Evolutionary conservation across 2,329 filamentous ascomycete species (phyloP).

Genomic region (Fusarium citri): DNA sequence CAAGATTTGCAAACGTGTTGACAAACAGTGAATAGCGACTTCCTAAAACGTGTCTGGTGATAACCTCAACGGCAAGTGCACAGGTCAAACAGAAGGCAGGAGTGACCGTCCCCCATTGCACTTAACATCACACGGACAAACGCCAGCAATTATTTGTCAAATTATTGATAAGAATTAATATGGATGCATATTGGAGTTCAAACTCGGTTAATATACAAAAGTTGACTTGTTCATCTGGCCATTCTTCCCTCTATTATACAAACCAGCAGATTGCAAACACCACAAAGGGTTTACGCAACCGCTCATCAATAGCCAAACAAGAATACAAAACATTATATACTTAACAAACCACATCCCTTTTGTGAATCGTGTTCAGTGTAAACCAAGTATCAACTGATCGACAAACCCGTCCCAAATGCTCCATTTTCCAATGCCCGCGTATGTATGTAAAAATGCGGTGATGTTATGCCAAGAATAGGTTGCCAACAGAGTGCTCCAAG

Average conservation of each 20-base stretch:
- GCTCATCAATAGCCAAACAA: constrained; percentile 29
- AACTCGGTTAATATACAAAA: constrained; percentile 20
- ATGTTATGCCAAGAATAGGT: constrained; percentile 24
- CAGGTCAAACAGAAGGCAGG: neutral
- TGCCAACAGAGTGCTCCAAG: constrained; percentile 30
- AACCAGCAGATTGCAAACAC: constrained; percentile 19
- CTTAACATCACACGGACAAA: neutral
- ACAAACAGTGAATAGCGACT: constrained; percentile 5
- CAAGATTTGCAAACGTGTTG: neutral
- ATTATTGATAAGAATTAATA: neutral
- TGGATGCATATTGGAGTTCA: neutral
- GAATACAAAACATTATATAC: constrained; percentile 48
- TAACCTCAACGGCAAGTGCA: constrained; percentile 10
- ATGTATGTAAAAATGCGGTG: constrained; percentile 21
- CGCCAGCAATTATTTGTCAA: neutral
- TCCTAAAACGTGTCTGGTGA: neutral
- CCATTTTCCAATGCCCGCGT: constrained; percentile 33
- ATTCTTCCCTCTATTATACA: constrained; percentile 21
- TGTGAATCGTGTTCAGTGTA: constrained; percentile 25
- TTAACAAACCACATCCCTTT: constrained; percentile 23
- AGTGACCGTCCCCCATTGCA: neutral
- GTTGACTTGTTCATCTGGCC: constrained; percentile 11
- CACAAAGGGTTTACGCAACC: constrained; percentile 15
- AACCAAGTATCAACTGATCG: constrained; percentile 15
- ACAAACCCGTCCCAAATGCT: constrained; percentile 20